These are phyloP conservation scores for Nowakowskiella sp. DNA, from an alignment of 192 early-diverging fungal genomes.

Conservation along the genomic window DNA sequence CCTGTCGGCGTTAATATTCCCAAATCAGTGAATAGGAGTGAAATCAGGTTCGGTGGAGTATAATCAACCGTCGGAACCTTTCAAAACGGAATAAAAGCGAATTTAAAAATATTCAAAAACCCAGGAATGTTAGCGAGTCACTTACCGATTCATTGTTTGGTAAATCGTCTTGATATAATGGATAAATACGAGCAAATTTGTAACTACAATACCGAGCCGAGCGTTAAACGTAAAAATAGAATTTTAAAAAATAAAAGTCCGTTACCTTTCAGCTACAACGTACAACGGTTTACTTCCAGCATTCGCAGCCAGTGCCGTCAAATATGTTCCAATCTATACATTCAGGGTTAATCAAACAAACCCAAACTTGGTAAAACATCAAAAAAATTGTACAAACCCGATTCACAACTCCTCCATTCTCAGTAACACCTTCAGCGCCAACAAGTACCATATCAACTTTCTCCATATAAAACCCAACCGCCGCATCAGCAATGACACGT, in stretches of 20 bases:
- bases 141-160: slow-evolving; percentile 36
- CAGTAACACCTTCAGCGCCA: slow-evolving; percentile 95
- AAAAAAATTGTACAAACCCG: slow-evolving; percentile 37
- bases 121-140: neutral
- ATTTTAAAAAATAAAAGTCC: neutral
- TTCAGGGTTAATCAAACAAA: neutral
- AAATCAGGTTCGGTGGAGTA: slow-evolving; percentile 87
- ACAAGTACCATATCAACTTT: slow-evolving; percentile 94
- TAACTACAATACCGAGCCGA: no score
- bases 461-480: slow-evolving; percentile 90
- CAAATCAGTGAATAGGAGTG: slow-evolving; percentile 80
- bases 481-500: slow-evolving; percentile 79
- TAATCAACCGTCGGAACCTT: slow-evolving; percentile 72
- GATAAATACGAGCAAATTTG: slow-evolving; percentile 94
- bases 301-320: slow-evolving; percentile 90
- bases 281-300: slow-evolving; percentile 93
- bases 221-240: slow-evolving; percentile 1
- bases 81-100: neutral
- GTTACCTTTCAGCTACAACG: slow-evolving; percentile 83
- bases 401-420: slow-evolving; percentile 96
- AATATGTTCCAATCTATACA: slow-evolving; percentile 82
- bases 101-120: neutral
- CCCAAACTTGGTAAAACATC: slow-evolving; percentile 4
- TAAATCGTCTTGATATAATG: slow-evolving; percentile 91
- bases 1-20: slow-evolving; percentile 87